Base-by-base conservation (phyloP, 2,329 filamentous ascomycete genomes). In the Truncatella angustata region DNA sequence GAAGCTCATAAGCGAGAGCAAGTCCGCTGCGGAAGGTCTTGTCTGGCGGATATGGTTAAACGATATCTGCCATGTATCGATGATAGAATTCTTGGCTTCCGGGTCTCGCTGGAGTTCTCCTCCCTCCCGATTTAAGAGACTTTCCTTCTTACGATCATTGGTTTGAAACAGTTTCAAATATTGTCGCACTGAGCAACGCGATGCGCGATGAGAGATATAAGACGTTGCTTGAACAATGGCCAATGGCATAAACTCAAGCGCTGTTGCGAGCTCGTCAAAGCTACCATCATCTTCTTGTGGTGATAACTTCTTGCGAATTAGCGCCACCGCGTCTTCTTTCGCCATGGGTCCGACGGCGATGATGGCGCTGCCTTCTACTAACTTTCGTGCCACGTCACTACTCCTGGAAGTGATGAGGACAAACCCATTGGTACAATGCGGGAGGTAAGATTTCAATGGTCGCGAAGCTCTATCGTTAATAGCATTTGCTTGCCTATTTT, bases 1-100 rank as follows among this genome's bases (percentile, higher is more conserved):
- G 52, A 74, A 71, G 63, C 73, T 75, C 70, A 78, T 72, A 4
- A 78, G 63, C 1, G 72, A 73, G 0, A 79, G 55, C 9, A 78
- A 57, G 14, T 73, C 58, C 3, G 74, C 65, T 7, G 75, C 76
- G 4, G 64, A 64, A 5, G 54, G 61, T 32, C 32, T 47, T 11
- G 32, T 30, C 24, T 40, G 20, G 7, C 32, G 46, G 26, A 47
- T 47, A 23, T 47, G 44, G n/a, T 34, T 20, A 21, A 47, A 47
- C 7, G 44, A 47, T 10, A 70, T 70, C 0, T 69, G 64, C 69
- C 66, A 75, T 0, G 70, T 73, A 0, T 52, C 44, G 2, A 70
- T 60, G 1, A 74, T 58, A 1, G 70, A 67, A 47, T 73, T 69
- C 28, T 58, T 59, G 12, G 65, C 66, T 26, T 56, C 58, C 16